Evolutionary conservation across 768 basidiomycete genomes (phyloP).

Genomic region (Phaffia australis): DNA sequence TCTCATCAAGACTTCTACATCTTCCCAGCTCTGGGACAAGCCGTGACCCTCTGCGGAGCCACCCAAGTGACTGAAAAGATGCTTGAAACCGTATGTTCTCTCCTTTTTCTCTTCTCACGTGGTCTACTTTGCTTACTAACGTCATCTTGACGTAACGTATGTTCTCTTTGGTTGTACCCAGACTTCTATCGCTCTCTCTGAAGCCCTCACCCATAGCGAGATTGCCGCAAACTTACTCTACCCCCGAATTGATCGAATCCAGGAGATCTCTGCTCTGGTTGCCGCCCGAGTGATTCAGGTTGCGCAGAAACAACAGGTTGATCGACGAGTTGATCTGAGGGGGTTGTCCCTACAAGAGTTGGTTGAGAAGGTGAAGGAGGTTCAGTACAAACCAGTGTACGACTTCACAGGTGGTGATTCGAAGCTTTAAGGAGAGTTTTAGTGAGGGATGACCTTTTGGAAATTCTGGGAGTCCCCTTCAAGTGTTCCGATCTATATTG

Average conservation of each 20-base stretch:
- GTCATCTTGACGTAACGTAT: background rate
- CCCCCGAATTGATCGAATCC: slow-evolving; percentile 61
- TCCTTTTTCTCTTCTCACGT: background rate
- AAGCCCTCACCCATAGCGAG: slow-evolving; percentile 63
- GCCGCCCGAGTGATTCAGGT: slow-evolving; percentile 64
- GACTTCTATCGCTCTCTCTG: slow-evolving; percentile 49
- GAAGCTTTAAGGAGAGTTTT: too few relatives aligned
- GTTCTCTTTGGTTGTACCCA: background rate
- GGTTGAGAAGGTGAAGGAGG: slow-evolving; percentile 20
- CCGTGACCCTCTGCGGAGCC: slow-evolving; percentile 59
- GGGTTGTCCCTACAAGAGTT: slow-evolving; percentile 26
- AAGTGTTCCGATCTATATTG: too few relatives aligned
- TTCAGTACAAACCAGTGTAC: slow-evolving; percentile 29
- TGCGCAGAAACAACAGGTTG: slow-evolving; percentile 56
- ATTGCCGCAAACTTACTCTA: slow-evolving; percentile 58
- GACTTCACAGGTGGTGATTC: background rate
- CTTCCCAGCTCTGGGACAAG: slow-evolving; percentile 56
- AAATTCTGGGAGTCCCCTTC: too few relatives aligned
- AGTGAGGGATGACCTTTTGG: too few relatives aligned
- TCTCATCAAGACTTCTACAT: slow-evolving; percentile 30
- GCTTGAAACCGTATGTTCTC: slow-evolving; percentile 67
- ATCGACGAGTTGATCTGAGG: slow-evolving; percentile 27
- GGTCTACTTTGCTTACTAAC: too few relatives aligned
- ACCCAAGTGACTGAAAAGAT: slow-evolving; percentile 66
- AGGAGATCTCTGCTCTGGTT: slow-evolving; percentile 44